Evolutionary conservation across 129 eudicot genomes (phyloP).

Genomic region (Rutidosis leptorrhynchoides): DNA sequence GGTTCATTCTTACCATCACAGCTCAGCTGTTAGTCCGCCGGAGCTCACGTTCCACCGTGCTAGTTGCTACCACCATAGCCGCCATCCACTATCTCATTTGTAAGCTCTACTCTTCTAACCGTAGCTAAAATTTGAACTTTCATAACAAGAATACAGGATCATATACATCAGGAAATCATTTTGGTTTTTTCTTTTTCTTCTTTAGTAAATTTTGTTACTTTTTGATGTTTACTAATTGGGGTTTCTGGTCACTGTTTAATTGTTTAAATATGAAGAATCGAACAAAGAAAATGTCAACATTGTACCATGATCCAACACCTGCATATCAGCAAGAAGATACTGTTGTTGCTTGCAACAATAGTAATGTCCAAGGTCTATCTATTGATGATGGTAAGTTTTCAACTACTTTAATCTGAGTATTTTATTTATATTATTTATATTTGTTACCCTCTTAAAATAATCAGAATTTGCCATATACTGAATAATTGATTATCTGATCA

Average conservation of each 20-base stretch:
- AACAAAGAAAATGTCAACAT: slow-evolving; percentile 14
- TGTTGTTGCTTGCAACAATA: slow-evolving; percentile 26
- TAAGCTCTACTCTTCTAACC: slow-evolving; percentile 23
- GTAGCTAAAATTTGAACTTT: neutral
- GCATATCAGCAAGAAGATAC: slow-evolving; percentile 27
- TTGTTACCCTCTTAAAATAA: no score
- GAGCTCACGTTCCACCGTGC: neutral
- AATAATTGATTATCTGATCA: neutral
- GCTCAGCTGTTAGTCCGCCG: neutral
- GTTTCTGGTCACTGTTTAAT: neutral
- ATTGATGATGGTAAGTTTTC: slow-evolving; percentile 15
- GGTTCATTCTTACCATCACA: neutral
- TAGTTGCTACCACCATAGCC: neutral
- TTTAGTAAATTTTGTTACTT: neutral
- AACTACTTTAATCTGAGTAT: neutral
- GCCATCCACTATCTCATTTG: slow-evolving; percentile 11
- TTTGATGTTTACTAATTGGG: slow-evolving; percentile 8
- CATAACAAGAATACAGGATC: neutral
- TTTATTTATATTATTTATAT: no score
- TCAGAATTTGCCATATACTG: neutral
- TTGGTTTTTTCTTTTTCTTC: neutral
- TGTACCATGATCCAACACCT: slow-evolving; percentile 24
- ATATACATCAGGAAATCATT: slow-evolving; percentile 1
- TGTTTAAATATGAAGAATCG: slow-evolving; percentile 18
- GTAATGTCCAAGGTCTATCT: neutral